Percentiles rank a stretch among this genome's conserved stretches.
These are phyloP conservation scores for Fragaria nilgerrensis DNA, from an alignment of 306 rosid genomes.

Conservation along the genomic window DNA sequence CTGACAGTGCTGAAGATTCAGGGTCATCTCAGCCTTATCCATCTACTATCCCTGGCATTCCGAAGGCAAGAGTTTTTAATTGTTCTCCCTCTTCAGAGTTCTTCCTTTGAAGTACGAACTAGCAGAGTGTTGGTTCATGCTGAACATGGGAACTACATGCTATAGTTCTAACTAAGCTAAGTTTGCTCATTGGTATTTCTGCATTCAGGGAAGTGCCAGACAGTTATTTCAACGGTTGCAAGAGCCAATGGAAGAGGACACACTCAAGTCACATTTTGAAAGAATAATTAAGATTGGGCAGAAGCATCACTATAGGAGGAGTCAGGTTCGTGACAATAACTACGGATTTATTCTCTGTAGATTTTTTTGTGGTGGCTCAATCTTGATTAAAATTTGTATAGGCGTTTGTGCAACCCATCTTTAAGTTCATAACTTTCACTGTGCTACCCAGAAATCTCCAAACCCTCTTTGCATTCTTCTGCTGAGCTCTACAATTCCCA, in stretches of 20 bases:
- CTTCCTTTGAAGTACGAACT: slow-evolving; percentile 2
- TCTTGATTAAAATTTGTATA: not conserved
- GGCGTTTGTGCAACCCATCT: not conserved
- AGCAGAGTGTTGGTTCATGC: slow-evolving; percentile 7
- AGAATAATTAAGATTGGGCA: slow-evolving; percentile 90
- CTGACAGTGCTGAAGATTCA: slow-evolving; percentile 98
- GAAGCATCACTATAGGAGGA: slow-evolving; percentile 64
- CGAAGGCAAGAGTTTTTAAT: slow-evolving; percentile 68
- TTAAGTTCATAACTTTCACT: not conserved
- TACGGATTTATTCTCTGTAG: slow-evolving; percentile 1
- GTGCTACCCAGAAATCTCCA: not conserved
- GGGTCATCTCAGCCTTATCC: slow-evolving; percentile 99
- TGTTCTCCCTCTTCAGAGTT: not conserved
- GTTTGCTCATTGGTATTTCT: slow-evolving; percentile 28
- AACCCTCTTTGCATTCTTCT: not conserved
- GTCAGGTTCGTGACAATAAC: slow-evolving; percentile 65
- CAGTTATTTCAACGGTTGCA: slow-evolving; percentile 95
- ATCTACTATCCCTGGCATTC: slow-evolving; percentile 95
- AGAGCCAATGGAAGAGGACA: slow-evolving; percentile 97
- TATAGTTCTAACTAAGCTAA: slow-evolving; percentile 18
- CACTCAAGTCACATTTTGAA: slow-evolving; percentile 89
- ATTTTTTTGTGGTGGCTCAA: not conserved
- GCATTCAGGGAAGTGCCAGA: slow-evolving; percentile 91
- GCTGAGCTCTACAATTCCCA: not conserved
- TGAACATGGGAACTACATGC: slow-evolving; percentile 6